Conservation (phyloP, 192 early-diverging fungal genomes). For the Radiomyces spectabilis region DNA sequence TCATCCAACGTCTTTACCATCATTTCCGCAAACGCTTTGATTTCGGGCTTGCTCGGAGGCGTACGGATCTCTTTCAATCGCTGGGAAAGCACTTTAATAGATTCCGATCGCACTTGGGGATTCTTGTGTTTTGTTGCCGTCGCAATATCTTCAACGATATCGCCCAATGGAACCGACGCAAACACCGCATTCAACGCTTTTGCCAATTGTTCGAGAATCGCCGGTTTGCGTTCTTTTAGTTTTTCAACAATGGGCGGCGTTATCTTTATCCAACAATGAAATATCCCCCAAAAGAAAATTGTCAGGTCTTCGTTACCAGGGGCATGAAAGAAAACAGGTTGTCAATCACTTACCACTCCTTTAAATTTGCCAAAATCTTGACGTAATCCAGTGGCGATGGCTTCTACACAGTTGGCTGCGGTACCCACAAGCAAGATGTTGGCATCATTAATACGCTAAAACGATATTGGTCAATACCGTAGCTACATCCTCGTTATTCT, state of each 20-base stretch:
- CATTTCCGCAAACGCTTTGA: constrained; percentile 73
- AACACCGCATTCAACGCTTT: constrained; percentile 82
- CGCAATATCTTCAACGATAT: constrained; percentile 73
- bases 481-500: too few species aligned
- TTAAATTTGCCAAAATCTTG: constrained; percentile 77
- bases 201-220: constrained; percentile 77
- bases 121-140: constrained; percentile 80
- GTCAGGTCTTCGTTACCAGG: background rate
- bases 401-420: constrained; percentile 77
- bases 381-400: constrained; percentile 73
- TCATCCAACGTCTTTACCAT: constrained; percentile 79
- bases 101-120: constrained; percentile 80
- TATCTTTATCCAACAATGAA: constrained; percentile 32
- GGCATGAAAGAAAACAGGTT: background rate
- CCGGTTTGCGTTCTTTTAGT: constrained; percentile 91
- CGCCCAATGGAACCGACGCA: constrained; percentile 52
- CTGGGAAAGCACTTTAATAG: constrained; percentile 64
- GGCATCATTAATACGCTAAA: constrained; percentile 67
- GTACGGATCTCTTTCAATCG: constrained; percentile 66
- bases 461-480: too few species aligned
- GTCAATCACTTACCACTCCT: constrained; percentile 38
- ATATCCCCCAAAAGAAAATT: background rate
- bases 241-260: constrained; percentile 76
- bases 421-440: constrained; percentile 82
- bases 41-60: constrained; percentile 69